Evolutionary conservation across 495 filamentous ascomycete species (phyloP), one percentile per base, ranked within the genome.

Genomic region (Sabuloglossum arenarium): DNA sequence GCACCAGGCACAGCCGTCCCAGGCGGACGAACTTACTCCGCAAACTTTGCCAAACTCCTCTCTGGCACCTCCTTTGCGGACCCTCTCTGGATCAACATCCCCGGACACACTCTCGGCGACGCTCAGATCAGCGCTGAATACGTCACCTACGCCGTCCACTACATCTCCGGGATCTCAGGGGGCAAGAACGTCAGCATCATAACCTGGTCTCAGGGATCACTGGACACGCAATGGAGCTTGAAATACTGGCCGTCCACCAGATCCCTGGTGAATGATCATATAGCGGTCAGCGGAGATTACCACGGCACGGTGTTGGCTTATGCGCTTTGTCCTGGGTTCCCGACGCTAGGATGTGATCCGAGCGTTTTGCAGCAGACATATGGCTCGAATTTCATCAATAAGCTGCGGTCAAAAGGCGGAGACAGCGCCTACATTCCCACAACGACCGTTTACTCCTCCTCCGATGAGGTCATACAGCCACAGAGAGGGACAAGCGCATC

Each of bases 191-290:
- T 73, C 6, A 61, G 67, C 11, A 63, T 73, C 10, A 61, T 76
- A 8, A 64, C 63, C n/a, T 77, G 75, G 73, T 73, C 69, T 1
- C 72, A 77, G 61, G 74, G 74, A 19, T 65, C 62, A 34, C 59
- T 77, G 16, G 58, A 70, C 54, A 65, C 66, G 0, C 73, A 77
- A 59, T 76, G 73, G 74, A 70, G 68, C 10, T 64, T 72, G 57
- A 75, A 75, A 58, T 77, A 76, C 67, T 78, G 72, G 73, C 73
- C 71, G 0, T 70, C 68, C 1, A 69, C 71, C 0, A 62, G 65
- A 3, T 23, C 11, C 25, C 60, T 60, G 3, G 65, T 69, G 2
- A 63, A 60, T 23, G 69, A 76, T 54, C 67, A 70, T 56, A 66
- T 77, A 37, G 64, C 67, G 47, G 65, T 75, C 49, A 70, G 67